These are phyloP conservation scores for Testicularia cyperi DNA, from an alignment of 1,284 basidiomycete species.

Conservation along the genomic window DNA sequence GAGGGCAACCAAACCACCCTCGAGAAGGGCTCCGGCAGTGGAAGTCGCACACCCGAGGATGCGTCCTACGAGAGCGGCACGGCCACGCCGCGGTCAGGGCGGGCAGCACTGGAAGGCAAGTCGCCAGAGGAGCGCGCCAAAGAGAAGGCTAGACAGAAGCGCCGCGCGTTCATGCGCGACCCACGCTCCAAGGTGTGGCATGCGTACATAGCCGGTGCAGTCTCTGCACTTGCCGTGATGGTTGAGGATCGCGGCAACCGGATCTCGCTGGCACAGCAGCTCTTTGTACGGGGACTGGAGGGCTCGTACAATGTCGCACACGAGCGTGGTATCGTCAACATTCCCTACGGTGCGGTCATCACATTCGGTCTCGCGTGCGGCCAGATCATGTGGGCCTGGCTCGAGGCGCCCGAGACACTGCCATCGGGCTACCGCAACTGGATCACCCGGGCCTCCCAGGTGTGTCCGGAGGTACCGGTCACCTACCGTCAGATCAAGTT, in stretches of 20 bases:
- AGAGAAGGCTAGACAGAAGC: conserved; percentile 43
- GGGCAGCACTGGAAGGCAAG: conserved; percentile 39
- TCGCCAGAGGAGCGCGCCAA: conserved; percentile 36
- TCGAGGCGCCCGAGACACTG: conserved; percentile 63
- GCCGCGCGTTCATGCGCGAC: conserved; percentile 49
- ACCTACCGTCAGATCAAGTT: conserved; percentile 18
- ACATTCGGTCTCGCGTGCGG: conserved; percentile 81
- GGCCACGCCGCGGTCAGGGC: conserved; percentile 42
- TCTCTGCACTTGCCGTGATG: conserved; percentile 77
- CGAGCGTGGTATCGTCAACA: conserved; percentile 65
- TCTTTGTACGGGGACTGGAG: conserved; percentile 80
- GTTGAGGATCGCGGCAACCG: conserved; percentile 76
- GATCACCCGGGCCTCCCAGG: conserved; percentile 54
- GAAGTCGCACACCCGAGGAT: conserved; percentile 14
- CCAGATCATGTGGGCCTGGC: conserved; percentile 76
- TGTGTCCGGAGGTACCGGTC: conserved; percentile 29
- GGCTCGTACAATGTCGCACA: conserved; percentile 78
- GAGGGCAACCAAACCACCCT: neutral
- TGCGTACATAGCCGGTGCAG: conserved; percentile 78
- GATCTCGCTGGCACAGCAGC: conserved; percentile 80
- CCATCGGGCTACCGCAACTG: conserved; percentile 47
- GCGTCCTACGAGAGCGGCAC: conserved; percentile 16
- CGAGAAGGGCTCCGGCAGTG: conserved; percentile 6
- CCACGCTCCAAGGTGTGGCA: conserved; percentile 71
- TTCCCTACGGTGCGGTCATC: conserved; percentile 82